Conservation (phyloP, 2,329 filamentous ascomycete species). For the Teratosphaeria pseudoeucalypti region DNA sequence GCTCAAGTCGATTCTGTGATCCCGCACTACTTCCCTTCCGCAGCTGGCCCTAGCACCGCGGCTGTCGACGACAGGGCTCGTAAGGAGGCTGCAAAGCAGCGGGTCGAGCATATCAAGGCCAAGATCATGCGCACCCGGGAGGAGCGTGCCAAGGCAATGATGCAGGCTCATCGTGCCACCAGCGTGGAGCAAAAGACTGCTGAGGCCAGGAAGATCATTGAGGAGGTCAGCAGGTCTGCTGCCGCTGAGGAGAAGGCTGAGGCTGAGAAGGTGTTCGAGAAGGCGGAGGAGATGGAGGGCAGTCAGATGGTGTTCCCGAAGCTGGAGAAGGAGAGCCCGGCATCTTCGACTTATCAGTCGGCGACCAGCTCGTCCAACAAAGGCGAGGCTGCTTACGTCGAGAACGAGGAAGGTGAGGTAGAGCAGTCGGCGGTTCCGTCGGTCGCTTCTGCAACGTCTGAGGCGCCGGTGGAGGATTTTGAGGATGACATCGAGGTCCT, state of each 20-base stretch:
- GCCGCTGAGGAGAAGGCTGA: slow-evolving; percentile 23
- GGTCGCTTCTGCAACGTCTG: slow-evolving; percentile 19
- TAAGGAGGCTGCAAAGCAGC: slow-evolving; percentile 21
- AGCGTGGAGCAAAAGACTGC: slow-evolving; percentile 17
- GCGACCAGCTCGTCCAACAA: slow-evolving; percentile 24
- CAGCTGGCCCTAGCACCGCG: background rate
- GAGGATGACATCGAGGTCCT: slow-evolving; percentile 35
- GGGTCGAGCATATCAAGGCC: slow-evolving; percentile 23
- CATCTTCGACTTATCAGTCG: slow-evolving; percentile 66
- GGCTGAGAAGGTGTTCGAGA: slow-evolving; percentile 20
- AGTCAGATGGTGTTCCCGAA: slow-evolving; percentile 95
- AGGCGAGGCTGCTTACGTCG: slow-evolving; percentile 44
- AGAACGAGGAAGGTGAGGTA: slow-evolving; percentile 50
- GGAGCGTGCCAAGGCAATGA: slow-evolving; percentile 12
- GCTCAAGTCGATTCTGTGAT: background rate
- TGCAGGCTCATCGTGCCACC: slow-evolving; percentile 17
- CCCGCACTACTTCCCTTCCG: background rate
- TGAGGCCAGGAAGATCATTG: slow-evolving; percentile 21
- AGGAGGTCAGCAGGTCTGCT: slow-evolving; percentile 9
- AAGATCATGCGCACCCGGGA: slow-evolving; percentile 23
- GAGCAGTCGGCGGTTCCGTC: slow-evolving; percentile 26
- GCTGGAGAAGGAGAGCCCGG: slow-evolving; percentile 85
- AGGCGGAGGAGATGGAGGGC: slow-evolving; percentile 15
- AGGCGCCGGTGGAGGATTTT: slow-evolving; percentile 38
- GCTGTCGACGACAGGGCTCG: slow-evolving; percentile 12